Percentiles rank a stretch among this genome's conserved stretches.
phyloP scores from a whole-genome alignment of 306 rosid genomes.

The Casuarina equisetifolia region DNA sequence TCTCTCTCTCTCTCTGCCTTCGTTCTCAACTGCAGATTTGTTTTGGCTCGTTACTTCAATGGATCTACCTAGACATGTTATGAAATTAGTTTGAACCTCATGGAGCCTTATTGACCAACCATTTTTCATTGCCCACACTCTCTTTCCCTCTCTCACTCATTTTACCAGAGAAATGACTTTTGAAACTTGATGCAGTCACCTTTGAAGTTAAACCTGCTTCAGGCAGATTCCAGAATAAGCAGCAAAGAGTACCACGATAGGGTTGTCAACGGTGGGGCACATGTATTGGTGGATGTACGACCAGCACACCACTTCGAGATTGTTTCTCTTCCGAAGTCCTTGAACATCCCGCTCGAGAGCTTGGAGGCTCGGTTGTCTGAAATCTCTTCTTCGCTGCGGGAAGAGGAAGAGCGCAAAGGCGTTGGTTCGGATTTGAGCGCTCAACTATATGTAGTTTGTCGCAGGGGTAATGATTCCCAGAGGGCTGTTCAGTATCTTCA shows the following conservation, averaged over 20 bases:
- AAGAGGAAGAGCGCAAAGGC: constrained; percentile 14
- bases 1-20: neutral
- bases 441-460: constrained; percentile 67
- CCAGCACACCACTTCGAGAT: constrained; percentile 86
- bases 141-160: constrained; percentile 11
- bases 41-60: too few species aligned
- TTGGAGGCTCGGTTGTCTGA: constrained; percentile 69
- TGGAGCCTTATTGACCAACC: neutral
- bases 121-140: neutral
- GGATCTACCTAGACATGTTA: too few species aligned
- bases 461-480: constrained; percentile 98
- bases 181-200: constrained; percentile 58
- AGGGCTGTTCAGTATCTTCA: constrained; percentile 82
- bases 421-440: constrained; percentile 21
- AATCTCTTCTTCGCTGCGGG: constrained; percentile 39
- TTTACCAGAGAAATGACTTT: constrained; percentile 11
- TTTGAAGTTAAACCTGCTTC: constrained; percentile 64
- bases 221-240: constrained; percentile 72
- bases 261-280: constrained; percentile 49
- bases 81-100: neutral
- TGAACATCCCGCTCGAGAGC: constrained; percentile 70
- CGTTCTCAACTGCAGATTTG: neutral
- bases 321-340: constrained; percentile 81
- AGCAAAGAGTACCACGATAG: constrained; percentile 58
- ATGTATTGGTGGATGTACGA: constrained; percentile 78